Base-by-base conservation (phyloP, 176 grass and related monocot genomes). In the Musa beccarii region DNA sequence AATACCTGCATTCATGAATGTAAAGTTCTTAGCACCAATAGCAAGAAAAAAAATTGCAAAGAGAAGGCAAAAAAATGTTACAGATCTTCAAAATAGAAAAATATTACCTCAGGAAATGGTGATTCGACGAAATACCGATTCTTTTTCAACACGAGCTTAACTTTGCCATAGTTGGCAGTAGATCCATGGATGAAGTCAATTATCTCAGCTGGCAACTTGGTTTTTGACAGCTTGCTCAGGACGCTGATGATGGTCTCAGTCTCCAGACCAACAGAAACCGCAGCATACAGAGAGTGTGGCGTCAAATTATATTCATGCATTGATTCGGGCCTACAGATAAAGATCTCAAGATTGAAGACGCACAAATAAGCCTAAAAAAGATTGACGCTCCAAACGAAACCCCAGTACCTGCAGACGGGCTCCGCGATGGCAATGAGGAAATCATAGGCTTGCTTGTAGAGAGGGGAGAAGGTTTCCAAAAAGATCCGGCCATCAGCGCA, bases 81-180 rank as follows among this genome's bases (percentile, higher is more conserved):
- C 11, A n/a, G 49, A 74, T 1, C 15, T 52, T 59, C 19, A 59
- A 59, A 59, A 69, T 29, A 0, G 14, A 49, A 14, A 4, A 75
- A 76, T 76, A 72, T 83, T 77, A 97, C 94, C 94, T 98, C 90
- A 12, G 94, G 88, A 71, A 93, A 91, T 19, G 88, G 90, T 8
- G 94, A 98, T 76, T 98, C 90, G 0, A 93, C 94, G 73, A 93
- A 98, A 84, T 98, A 98, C 16, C 82, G 75, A 75, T 98, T 98
- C 84, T 98, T 98, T 82, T 98, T 98, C 80, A 98, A 78, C 62
- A 98, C 94, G 79, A 98, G 90, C 84, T 98, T 98, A 11, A 98
- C 94, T 89, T 98, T 98, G 14, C 94, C 94, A 43, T 98, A 98
- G 83, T 98, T 98, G 69, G 94, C 77, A 65, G 94, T 98, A 34